Percentiles rank a stretch among this genome's conserved stretches.
These are phyloP conservation scores for Coleophoma crateriformis DNA, from an alignment of 2,329 filamentous ascomycete genomes.

Conservation along the genomic window DNA sequence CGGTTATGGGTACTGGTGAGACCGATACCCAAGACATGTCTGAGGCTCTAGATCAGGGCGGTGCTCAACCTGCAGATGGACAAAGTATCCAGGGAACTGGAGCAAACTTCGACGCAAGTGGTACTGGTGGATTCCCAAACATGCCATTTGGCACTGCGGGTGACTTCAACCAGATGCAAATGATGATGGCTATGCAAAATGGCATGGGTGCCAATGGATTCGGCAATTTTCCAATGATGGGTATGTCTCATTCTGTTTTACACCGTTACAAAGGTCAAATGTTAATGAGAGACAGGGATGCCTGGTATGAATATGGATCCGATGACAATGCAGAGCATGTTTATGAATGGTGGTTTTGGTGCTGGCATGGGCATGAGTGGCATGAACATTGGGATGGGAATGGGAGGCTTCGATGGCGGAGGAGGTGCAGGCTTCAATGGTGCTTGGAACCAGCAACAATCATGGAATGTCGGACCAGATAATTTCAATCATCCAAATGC, in stretches of 20 bases:
- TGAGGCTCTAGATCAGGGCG: constrained; percentile 8
- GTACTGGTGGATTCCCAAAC: constrained; percentile 27
- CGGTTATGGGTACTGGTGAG: constrained; percentile 7
- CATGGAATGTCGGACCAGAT: constrained; percentile 81
- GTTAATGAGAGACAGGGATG: constrained; percentile 52
- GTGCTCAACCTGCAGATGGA: constrained; percentile 5
- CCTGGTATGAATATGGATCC: constrained; percentile 81
- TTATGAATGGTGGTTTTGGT: constrained; percentile 74
- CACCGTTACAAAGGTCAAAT: neutral
- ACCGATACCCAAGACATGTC: constrained; percentile 7
- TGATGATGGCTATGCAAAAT: constrained; percentile 74
- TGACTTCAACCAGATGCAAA: constrained; percentile 74
- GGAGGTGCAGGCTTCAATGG: constrained; percentile 60
- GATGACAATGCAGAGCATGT: constrained; percentile 68
- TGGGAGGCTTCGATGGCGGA: constrained; percentile 61
- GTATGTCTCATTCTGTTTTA: constrained; percentile 47
- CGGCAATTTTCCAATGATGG: constrained; percentile 73
- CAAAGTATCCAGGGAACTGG: constrained; percentile 19
- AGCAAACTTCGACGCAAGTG: constrained; percentile 36
- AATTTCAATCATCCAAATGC: constrained; percentile 83
- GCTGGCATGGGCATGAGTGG: constrained; percentile 76
- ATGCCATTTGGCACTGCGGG: constrained; percentile 39
- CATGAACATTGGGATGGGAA: constrained; percentile 70
- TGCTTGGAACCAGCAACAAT: constrained; percentile 76
- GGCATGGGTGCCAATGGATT: constrained; percentile 53